These are phyloP conservation scores for Chalciporus sphaerocephalus DNA, from an alignment of 768 basidiomycete genomes.

Conservation along the genomic window DNA sequence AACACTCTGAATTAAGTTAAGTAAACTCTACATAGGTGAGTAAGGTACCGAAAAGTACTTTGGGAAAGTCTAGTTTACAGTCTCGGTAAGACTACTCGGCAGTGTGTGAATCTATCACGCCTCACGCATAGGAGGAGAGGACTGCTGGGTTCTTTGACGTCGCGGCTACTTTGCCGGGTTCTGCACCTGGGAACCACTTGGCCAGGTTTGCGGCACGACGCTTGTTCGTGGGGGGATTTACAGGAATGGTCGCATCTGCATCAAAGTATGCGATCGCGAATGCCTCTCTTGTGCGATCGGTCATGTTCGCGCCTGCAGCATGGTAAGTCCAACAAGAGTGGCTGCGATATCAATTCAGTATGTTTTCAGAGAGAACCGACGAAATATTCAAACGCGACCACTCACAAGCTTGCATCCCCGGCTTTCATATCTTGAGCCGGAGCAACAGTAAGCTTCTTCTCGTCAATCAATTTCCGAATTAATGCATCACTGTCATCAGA, in stretches of 20 bases:
- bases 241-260: slow-evolving; percentile 1
- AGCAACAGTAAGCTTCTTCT: background rate
- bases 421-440: slow-evolving; percentile 6
- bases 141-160: background rate
- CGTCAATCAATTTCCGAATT: slow-evolving; percentile 1
- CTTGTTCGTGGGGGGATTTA: background rate
- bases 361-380: too few species aligned
- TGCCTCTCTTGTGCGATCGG: background rate
- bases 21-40: too few species aligned
- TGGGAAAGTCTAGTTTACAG: too few species aligned
- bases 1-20: too few species aligned
- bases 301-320: slow-evolving; percentile 3
- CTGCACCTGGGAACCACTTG: slow-evolving; percentile 7
- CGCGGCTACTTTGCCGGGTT: slow-evolving; percentile 1
- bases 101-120: too few species aligned
- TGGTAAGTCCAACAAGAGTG: slow-evolving; percentile 10
- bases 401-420: slow-evolving; percentile 6
- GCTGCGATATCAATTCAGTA: too few species aligned
- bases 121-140: too few species aligned
- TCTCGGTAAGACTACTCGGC: too few species aligned
- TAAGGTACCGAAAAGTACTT: too few species aligned
- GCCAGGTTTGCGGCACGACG: slow-evolving; percentile 8
- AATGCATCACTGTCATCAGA: slow-evolving; percentile 2
- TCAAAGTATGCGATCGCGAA: too few species aligned
- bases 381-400: too few species aligned